Evolutionary conservation across 768 basidiomycete genomes (phyloP).

Genomic region (Lentinula aciculospora): DNA sequence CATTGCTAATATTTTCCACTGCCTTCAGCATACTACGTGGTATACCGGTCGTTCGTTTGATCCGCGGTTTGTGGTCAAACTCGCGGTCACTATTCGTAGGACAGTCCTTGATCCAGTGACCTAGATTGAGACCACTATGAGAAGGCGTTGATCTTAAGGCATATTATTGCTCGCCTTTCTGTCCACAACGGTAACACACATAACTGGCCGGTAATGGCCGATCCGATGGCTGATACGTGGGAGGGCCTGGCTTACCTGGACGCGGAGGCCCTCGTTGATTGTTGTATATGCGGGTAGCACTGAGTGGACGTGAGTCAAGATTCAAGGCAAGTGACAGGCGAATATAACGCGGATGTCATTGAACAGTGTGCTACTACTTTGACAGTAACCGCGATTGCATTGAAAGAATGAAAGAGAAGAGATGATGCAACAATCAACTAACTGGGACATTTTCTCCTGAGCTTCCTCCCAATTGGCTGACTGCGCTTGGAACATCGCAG

Average conservation of each 20-base stretch:
- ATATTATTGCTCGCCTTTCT: slow-evolving; percentile 66
- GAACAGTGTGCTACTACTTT: slow-evolving; percentile 66
- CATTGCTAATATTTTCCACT: slow-evolving; percentile 78
- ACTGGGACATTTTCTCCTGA: slow-evolving; percentile 99
- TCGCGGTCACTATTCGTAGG: slow-evolving; percentile 96
- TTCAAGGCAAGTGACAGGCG: slow-evolving; percentile 9
- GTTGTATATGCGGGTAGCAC: slow-evolving; percentile 64
- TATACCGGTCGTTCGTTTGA: slow-evolving; percentile 97
- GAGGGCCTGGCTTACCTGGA: slow-evolving; percentile 52
- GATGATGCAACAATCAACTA: slow-evolving; percentile 34
- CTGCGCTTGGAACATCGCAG: slow-evolving; percentile 97
- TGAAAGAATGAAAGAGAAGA: not conserved
- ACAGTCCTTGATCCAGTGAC: slow-evolving; percentile 99
- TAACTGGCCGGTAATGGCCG: slow-evolving; percentile 90
- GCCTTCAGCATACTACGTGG: slow-evolving; percentile 96
- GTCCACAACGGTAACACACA: slow-evolving; percentile 97
- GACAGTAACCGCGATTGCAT: slow-evolving; percentile 20
- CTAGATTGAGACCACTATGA: slow-evolving; percentile 32
- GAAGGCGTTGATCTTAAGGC: not conserved
- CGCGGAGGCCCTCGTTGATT: slow-evolving; percentile 60
- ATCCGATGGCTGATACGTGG: slow-evolving; percentile 52
- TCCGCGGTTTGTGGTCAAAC: slow-evolving; percentile 89
- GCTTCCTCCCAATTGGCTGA: slow-evolving; percentile 96
- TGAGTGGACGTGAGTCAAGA: slow-evolving; percentile 43
- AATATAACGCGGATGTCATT: slow-evolving; percentile 33